A percentile compares a stretch with the other conserved stretches of the same genome.
These are phyloP conservation scores for Neospermospora avenae DNA, from an alignment of 2,329 filamentous ascomycete genomes.

Conservation along the genomic window DNA sequence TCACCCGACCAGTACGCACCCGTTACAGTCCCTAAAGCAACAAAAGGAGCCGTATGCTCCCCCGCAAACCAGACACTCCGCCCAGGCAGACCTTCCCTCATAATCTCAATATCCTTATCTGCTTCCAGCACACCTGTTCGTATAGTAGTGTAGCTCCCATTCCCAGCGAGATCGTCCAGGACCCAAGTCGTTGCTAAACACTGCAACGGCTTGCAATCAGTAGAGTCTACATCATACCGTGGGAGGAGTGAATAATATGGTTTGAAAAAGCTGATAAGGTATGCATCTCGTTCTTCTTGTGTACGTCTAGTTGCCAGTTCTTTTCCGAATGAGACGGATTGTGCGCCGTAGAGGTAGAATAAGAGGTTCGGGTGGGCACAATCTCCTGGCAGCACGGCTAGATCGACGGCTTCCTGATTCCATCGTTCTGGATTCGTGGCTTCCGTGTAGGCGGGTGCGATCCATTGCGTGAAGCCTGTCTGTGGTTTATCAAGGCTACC, in stretches of 20 bases:
- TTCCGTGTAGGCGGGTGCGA: conserved; percentile 53
- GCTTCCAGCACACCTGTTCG: conserved; percentile 55
- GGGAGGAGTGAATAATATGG: conserved; percentile 65
- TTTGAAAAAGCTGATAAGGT: conserved; percentile 47
- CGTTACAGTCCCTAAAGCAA: conserved; percentile 82
- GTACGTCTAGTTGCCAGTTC: conserved; percentile 19
- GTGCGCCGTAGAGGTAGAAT: conserved; percentile 57
- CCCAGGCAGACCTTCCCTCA: conserved; percentile 44
- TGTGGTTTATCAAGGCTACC: conserved; percentile 20
- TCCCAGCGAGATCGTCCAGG: conserved; percentile 61
- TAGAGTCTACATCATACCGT: conserved; percentile 44
- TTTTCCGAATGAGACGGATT: conserved; percentile 36
- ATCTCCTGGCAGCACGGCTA: conserved; percentile 49
- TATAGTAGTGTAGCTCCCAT: conserved; percentile 68
- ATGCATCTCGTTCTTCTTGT: conserved; percentile 29
- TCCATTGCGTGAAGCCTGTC: conserved; percentile 57
- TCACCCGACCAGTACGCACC: conserved; percentile 93
- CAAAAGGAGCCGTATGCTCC: conserved; percentile 81
- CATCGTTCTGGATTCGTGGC: conserved; percentile 49
- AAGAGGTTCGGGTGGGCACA: conserved; percentile 62
- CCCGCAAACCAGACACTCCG: conserved; percentile 60
- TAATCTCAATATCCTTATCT: conserved; percentile 55
- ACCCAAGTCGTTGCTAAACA: conserved; percentile 64
- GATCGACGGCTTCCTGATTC: conserved; percentile 60
- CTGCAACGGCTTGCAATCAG: conserved; percentile 49